Conservation (phyloP, 495 filamentous ascomycete genomes). For the Penicillium argentinense region DNA sequence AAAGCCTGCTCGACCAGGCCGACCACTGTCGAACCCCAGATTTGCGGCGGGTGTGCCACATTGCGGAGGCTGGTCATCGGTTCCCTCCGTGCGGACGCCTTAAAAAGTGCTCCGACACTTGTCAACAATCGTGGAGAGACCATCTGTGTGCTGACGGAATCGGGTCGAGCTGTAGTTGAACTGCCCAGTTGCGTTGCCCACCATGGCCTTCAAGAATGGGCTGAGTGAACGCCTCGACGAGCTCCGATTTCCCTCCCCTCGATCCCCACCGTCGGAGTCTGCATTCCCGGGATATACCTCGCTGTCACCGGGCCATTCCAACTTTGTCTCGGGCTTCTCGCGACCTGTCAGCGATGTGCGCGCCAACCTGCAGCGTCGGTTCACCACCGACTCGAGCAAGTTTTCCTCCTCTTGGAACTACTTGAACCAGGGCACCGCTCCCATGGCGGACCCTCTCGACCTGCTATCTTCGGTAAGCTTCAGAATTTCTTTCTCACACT, state of each 20-base stretch:
- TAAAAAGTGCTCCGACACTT: conserved; percentile 6
- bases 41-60: neutral
- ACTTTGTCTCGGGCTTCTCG: conserved; percentile 54
- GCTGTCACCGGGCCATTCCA: conserved; percentile 64
- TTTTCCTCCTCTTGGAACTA: conserved; percentile 73
- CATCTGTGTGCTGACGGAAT: conserved; percentile 6
- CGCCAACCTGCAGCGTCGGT: conserved; percentile 79
- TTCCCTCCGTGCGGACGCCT: conserved; percentile 1
- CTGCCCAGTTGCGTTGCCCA: conserved; percentile 30
- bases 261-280: conserved; percentile 68
- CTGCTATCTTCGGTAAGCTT: conserved; percentile 53
- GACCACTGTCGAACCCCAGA: conserved; percentile 6
- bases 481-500: conserved; percentile 9
- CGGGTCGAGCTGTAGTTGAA: conserved; percentile 35
- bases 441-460: conserved; percentile 58
- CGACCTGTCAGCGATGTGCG: conserved; percentile 61
- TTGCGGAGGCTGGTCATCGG: conserved; percentile 1
- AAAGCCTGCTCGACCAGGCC: conserved; percentile 7
- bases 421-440: conserved; percentile 59
- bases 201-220: conserved; percentile 67
- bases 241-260: conserved; percentile 75
- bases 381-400: conserved; percentile 89
- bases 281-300: conserved; percentile 69
- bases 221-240: conserved; percentile 68
- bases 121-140: conserved; percentile 5